Percentiles rank a stretch among this genome's conserved stretches.
Conservation (phyloP, 805 yeast species). For the Candida silvatica region DNA sequence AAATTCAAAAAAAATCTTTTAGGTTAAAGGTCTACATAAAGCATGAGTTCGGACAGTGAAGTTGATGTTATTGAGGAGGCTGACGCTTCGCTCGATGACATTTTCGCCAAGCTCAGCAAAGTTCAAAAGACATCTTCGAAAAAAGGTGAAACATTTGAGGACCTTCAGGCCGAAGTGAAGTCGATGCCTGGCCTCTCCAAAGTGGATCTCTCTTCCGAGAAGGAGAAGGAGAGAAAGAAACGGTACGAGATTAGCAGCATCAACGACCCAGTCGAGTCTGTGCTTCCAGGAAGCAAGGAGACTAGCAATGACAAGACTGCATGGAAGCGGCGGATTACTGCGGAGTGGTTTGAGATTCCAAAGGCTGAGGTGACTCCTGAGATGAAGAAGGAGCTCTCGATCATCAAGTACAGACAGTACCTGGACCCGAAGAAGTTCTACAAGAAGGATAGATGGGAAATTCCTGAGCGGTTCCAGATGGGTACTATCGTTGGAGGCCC, state of each 20-base stretch:
- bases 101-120: slow-evolving; percentile 18
- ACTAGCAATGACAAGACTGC: slow-evolving; percentile 9
- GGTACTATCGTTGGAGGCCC: slow-evolving; percentile 85
- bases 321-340: slow-evolving; percentile 34
- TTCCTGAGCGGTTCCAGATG: slow-evolving; percentile 61
- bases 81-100: slow-evolving; percentile 21
- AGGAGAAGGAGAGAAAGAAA: slow-evolving; percentile 5
- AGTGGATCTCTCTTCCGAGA: slow-evolving; percentile 8
- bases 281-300: slow-evolving; percentile 12
- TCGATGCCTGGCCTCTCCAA: slow-evolving; percentile 29
- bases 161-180: slow-evolving; percentile 21
- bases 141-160: slow-evolving; percentile 25
- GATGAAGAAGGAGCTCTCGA: slow-evolving; percentile 65
- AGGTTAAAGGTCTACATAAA: too few species aligned
- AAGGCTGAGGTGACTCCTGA: slow-evolving; percentile 65
- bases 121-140: slow-evolving; percentile 12
- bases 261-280: slow-evolving; percentile 35
- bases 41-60: too few species aligned
- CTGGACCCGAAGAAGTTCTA: slow-evolving; percentile 94
- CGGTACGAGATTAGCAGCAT: slow-evolving; percentile 22
- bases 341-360: slow-evolving; percentile 76
- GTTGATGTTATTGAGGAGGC: slow-evolving; percentile 6
- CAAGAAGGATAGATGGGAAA: slow-evolving; percentile 72
- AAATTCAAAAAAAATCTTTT: too few species aligned
- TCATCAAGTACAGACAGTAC: slow-evolving; percentile 81